phyloP scores from a whole-genome alignment of 805 yeast species.

The Candida sphagnicola region DNA sequence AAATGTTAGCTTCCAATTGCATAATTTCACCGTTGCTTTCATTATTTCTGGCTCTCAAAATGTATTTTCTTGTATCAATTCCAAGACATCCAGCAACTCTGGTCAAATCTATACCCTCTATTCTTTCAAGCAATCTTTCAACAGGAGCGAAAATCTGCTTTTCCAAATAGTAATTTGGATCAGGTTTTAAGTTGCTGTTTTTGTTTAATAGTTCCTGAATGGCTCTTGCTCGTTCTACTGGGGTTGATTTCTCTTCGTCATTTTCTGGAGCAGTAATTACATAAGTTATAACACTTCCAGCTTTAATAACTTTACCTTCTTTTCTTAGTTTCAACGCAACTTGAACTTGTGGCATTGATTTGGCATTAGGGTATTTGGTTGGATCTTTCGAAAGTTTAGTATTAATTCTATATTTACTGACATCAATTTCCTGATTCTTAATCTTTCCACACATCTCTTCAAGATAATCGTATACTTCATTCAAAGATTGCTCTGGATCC shows the following conservation, averaged over 20 bases:
- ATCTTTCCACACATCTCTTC: constrained; percentile 57
- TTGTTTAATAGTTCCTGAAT: constrained; percentile 65
- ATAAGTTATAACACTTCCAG: constrained; percentile 87
- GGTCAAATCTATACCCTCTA: constrained; percentile 81
- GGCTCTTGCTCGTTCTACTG: constrained; percentile 83
- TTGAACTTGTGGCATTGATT: constrained; percentile 82
- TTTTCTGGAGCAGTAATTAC: constrained; percentile 53
- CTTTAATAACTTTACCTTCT: constrained; percentile 83
- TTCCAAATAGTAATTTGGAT: constrained; percentile 73
- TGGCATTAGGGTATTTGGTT: constrained; percentile 72
- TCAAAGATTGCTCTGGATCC: constrained; percentile 74
- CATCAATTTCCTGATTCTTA: constrained; percentile 55
- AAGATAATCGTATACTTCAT: constrained; percentile 67
- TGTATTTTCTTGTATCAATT: constrained; percentile 64
- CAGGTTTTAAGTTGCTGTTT: constrained; percentile 55
- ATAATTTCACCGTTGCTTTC: constrained; percentile 44
- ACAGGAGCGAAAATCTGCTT: constrained; percentile 90
- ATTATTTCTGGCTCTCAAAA: constrained; percentile 38
- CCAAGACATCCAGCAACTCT: constrained; percentile 77
- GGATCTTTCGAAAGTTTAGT: constrained; percentile 92
- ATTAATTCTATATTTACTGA: constrained; percentile 71
- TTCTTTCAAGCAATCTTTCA: constrained; percentile 77
- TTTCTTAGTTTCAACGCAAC: constrained; percentile 79
- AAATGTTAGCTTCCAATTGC: constrained; percentile 77
- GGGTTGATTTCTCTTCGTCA: constrained; percentile 27